phyloP scores from a whole-genome alignment of 108 stramenopile species.

The Nannochloropsis gaditana region DNA sequence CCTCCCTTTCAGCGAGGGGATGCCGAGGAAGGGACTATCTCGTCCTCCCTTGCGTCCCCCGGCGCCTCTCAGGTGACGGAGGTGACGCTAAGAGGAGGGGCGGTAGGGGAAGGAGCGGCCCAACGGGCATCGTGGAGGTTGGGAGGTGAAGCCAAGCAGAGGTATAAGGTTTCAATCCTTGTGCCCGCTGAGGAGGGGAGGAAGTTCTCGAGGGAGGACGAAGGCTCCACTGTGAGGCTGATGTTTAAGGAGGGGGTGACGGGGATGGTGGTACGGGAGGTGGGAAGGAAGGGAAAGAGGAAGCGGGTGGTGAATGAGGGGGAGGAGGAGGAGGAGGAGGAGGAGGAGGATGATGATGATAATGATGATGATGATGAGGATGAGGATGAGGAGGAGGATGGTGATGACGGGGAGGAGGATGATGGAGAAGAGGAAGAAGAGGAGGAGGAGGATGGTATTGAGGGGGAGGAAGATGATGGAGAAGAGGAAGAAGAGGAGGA shows the following conservation, averaged over 20 bases:
- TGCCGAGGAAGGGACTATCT: too few species aligned
- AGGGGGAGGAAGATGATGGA: neutral
- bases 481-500: neutral
- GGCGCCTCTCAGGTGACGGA: neutral
- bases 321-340: neutral
- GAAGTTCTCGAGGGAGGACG: neutral
- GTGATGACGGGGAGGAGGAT: neutral
- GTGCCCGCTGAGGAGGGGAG: neutral
- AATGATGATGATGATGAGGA: neutral
- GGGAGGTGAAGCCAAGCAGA: neutral
- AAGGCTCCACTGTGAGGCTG: neutral
- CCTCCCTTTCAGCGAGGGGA: neutral
- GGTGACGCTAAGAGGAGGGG: neutral
- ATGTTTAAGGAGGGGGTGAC: neutral
- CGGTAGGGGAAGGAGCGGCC: neutral
- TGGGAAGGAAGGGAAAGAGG: neutral
- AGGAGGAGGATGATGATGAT: neutral
- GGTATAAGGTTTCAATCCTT: neutral
- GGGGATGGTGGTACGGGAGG: neutral
- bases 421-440: neutral
- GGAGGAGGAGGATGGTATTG: neutral
- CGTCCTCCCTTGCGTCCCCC: too few species aligned
- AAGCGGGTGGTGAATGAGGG: neutral
- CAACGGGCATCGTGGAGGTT: neutral
- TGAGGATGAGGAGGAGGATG: neutral